Evolutionary conservation across 768 basidiomycete species (phyloP).

Genomic region (Chalciporus pseudorubinellus): DNA sequence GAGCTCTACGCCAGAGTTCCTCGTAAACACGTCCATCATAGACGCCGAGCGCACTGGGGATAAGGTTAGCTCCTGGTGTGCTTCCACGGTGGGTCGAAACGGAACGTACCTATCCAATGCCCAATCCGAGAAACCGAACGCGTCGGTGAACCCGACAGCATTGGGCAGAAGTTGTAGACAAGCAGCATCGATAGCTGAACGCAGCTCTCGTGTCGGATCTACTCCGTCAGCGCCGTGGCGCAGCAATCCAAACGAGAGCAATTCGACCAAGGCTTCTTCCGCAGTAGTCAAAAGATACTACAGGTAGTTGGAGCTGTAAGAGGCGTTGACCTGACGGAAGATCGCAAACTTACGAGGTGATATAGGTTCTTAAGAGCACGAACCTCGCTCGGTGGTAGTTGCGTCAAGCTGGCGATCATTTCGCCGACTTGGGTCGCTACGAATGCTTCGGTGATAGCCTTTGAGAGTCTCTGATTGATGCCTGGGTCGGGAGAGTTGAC

Average conservation of each 20-base stretch:
- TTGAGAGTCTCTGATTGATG: slow-evolving; percentile 55
- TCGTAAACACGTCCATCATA: slow-evolving; percentile 67
- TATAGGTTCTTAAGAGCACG: slow-evolving; percentile 20
- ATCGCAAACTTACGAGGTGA: slow-evolving; percentile 26
- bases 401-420: slow-evolving; percentile 39
- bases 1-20: slow-evolving; percentile 56
- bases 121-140: slow-evolving; percentile 76
- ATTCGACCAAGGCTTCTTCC: slow-evolving; percentile 54
- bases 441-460: slow-evolving; percentile 68
- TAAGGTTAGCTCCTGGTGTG: neutral
- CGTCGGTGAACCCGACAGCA: slow-evolving; percentile 65
- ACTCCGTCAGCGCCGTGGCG: slow-evolving; percentile 13
- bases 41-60: slow-evolving; percentile 56
- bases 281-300: slow-evolving; percentile 62
- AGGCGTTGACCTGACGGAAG: too few relatives aligned
- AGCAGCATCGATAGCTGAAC: slow-evolving; percentile 46
- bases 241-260: slow-evolving; percentile 56
- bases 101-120: slow-evolving; percentile 58
- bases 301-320: neutral
- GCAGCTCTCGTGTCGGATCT: slow-evolving; percentile 49
- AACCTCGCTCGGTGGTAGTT: slow-evolving; percentile 17
- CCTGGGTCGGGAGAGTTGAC: slow-evolving; percentile 48
- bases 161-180: slow-evolving; percentile 59
- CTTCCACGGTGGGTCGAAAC: neutral
- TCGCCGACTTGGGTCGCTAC: slow-evolving; percentile 54